Percentiles rank a stretch among this genome's conserved stretches.
phyloP scores from a whole-genome alignment of 176 grass and related monocot species.

The Canna indica region DNA sequence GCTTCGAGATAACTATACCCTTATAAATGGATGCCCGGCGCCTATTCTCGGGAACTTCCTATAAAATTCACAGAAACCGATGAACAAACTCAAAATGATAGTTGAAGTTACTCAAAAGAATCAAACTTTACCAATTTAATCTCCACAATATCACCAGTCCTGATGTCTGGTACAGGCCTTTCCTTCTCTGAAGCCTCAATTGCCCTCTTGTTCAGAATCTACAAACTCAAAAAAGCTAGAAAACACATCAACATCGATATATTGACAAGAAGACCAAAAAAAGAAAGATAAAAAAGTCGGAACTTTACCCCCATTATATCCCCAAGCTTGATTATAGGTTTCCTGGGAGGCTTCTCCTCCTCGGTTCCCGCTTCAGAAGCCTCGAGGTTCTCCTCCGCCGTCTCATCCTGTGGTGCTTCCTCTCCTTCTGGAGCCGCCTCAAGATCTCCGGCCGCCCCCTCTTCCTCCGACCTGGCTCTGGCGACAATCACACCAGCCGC shows the following conservation, averaged over 20 bases:
- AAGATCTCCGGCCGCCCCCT: slow-evolving; percentile 16
- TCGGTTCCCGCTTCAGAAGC: slow-evolving; percentile 1
- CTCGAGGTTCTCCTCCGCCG: neutral
- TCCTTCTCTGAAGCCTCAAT: slow-evolving; percentile 79
- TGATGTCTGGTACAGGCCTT: slow-evolving; percentile 75
- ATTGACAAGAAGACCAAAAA: neutral
- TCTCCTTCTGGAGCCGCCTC: slow-evolving; percentile 23
- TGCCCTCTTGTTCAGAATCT: slow-evolving; percentile 89
- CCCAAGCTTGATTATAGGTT: slow-evolving; percentile 56
- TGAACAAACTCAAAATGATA: slow-evolving; percentile 13
- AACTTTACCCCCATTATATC: slow-evolving; percentile 85
- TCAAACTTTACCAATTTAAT: slow-evolving; percentile 70
- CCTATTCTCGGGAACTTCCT: slow-evolving; percentile 80
- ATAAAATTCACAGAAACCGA: slow-evolving; percentile 9
- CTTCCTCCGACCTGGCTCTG: slow-evolving; percentile 34
- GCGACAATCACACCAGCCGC: slow-evolving; percentile 12
- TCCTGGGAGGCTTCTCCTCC: slow-evolving; percentile 38
- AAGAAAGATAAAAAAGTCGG: neutral
- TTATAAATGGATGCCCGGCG: slow-evolving; percentile 83
- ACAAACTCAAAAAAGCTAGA: neutral
- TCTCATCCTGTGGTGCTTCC: slow-evolving; percentile 3
- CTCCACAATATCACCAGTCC: slow-evolving; percentile 80
- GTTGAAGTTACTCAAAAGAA: neutral
- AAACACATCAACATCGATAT: slow-evolving; percentile 11
- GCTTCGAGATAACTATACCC: slow-evolving; percentile 93